Conservation (phyloP, 805 yeast genomes). For the Saturnispora quitensis region DNA sequence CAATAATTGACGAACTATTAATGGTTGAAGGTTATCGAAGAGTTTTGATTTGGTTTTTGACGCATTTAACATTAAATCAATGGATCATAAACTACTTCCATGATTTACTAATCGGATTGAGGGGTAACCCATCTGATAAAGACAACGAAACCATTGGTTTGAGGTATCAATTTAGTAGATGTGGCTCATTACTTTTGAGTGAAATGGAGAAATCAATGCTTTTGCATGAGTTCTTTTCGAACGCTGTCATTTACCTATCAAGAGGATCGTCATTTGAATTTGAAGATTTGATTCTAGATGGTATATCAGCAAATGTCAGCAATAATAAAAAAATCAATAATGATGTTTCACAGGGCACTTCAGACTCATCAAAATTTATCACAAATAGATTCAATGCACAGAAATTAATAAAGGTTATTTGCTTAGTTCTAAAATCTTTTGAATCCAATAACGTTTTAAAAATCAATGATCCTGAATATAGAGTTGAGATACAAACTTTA, state of each 20-base stretch:
- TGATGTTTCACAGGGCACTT: conserved; percentile 1
- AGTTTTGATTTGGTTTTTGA: conserved; percentile 56
- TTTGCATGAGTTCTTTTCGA: conserved; percentile 60
- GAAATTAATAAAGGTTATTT: conserved; percentile 43
- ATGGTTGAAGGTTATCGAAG: conserved; percentile 61
- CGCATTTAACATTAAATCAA: conserved; percentile 50
- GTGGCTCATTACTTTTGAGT: conserved; percentile 45
- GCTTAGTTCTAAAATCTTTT: conserved; percentile 53
- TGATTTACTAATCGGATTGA: conserved; percentile 46
- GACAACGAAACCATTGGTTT: conserved; percentile 10
- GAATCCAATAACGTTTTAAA: conserved; percentile 34
- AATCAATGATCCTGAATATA: conserved; percentile 42
- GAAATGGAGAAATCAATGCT: conserved; percentile 58
- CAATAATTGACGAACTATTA: conserved; percentile 58
- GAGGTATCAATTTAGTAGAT: conserved; percentile 40
- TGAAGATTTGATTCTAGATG: conserved; percentile 12
- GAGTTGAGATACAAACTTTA: conserved; percentile 50
- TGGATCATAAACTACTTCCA: conserved; percentile 53
- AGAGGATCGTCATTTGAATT: conserved; percentile 24
- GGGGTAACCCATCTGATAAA: conserved; percentile 33
- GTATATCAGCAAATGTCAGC: not conserved
- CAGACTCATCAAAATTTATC: conserved; percentile 21
- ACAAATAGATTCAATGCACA: conserved; percentile 26
- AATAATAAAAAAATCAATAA: conserved; percentile 8
- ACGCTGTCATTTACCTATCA: conserved; percentile 37